These are phyloP conservation scores for Peniophora sp. DNA, from an alignment of 1,284 basidiomycete species.

Conservation along the genomic window DNA sequence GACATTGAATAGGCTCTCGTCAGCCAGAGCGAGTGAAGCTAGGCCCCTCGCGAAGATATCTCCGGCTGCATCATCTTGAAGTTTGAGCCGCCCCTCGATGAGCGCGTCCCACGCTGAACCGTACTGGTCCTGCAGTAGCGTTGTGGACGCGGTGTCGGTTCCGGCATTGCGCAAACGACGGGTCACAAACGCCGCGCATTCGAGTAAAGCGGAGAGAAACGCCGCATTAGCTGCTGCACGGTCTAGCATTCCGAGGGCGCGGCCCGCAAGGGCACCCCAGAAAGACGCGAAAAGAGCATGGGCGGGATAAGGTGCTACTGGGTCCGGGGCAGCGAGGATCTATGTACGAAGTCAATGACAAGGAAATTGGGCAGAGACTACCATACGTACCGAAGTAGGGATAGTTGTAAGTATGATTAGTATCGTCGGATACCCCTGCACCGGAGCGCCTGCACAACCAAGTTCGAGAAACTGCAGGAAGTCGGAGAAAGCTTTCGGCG, in stretches of 20 bases:
- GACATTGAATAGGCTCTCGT: conserved; percentile 29
- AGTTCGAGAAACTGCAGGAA: conserved; percentile 69
- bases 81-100: conserved; percentile 30
- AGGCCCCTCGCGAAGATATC: conserved; percentile 36
- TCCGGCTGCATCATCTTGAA: conserved; percentile 38
- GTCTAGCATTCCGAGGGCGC: conserved; percentile 49
- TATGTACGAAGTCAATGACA: conserved; percentile 10
- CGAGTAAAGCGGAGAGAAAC: conserved; percentile 62
- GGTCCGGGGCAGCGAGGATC: conserved; percentile 19
- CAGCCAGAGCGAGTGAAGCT: conserved; percentile 30
- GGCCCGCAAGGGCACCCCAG: conserved; percentile 69
- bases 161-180: conserved; percentile 26
- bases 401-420: conserved; percentile 76
- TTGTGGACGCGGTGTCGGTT: conserved; percentile 10
- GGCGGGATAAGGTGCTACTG: conserved; percentile 4
- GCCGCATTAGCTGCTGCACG: conserved; percentile 44
- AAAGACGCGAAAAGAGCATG: conserved; percentile 54
- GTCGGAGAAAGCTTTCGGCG: conserved; percentile 51
- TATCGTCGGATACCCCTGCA: conserved; percentile 70
- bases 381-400: conserved; percentile 43
- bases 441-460: conserved; percentile 70
- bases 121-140: conserved; percentile 39
- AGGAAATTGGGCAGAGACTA: conserved; percentile 12
- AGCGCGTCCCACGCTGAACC: conserved; percentile 43
- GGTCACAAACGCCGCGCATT: conserved; percentile 57